Conservation (phyloP, 1,139 yeast species). For the Sporopachydermia cereana region DNA sequence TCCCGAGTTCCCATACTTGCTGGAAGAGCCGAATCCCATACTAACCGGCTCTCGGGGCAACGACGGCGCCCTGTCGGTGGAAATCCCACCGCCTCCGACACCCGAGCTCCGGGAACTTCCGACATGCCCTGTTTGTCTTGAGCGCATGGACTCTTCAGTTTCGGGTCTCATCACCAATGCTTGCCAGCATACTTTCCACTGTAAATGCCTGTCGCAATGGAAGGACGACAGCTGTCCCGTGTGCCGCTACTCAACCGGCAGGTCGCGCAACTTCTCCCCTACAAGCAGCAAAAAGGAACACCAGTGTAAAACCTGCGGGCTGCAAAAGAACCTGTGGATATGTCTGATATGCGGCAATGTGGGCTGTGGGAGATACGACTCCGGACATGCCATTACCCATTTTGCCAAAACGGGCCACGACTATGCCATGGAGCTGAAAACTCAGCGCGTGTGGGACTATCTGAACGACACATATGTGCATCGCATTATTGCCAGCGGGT, state of each 20-base stretch:
- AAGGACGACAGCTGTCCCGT: constrained; percentile 87
- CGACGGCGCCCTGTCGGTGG: neutral
- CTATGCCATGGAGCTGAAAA: constrained; percentile 77
- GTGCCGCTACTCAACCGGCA: constrained; percentile 59
- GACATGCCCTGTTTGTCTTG: constrained; percentile 89
- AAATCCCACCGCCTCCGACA: constrained; percentile 24
- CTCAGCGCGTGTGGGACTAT: constrained; percentile 93
- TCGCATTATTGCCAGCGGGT: constrained; percentile 69
- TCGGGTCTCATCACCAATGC: constrained; percentile 82
- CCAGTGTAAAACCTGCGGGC: constrained; percentile 41
- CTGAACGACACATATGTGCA: constrained; percentile 90
- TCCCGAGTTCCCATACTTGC: constrained; percentile 45
- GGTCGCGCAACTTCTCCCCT: constrained; percentile 10
- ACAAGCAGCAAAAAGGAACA: constrained; percentile 11
- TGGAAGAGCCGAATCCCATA: constrained; percentile 62
- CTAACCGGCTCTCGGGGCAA: constrained; percentile 12
- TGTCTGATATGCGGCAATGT: constrained; percentile 82
- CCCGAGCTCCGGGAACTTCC: constrained; percentile 53
- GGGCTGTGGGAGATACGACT: constrained; percentile 86
- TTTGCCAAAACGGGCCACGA: constrained; percentile 73
- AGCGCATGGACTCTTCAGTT: constrained; percentile 71
- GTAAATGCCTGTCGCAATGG: constrained; percentile 84
- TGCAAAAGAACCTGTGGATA: constrained; percentile 72
- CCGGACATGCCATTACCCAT: constrained; percentile 80
- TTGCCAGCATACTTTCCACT: constrained; percentile 90